Conservation (phyloP, 2,329 filamentous ascomycete species). For the Calonectria fujianensis region DNA sequence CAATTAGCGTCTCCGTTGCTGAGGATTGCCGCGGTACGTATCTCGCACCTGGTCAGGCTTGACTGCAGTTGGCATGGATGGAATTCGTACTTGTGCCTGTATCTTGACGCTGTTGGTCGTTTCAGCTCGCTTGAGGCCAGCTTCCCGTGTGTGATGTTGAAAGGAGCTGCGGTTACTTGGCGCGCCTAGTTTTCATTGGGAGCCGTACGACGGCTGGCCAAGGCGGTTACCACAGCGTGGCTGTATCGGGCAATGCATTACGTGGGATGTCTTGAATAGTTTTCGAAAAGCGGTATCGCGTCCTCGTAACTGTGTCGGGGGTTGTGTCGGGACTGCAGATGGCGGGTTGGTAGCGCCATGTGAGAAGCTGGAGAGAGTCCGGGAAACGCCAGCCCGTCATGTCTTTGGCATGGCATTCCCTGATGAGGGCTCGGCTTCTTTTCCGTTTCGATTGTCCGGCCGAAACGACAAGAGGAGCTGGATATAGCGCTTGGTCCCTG, state of each 20-base stretch:
- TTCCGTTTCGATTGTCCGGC: slow-evolving; percentile 20
- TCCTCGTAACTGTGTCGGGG: not conserved
- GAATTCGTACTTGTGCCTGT: slow-evolving; percentile 11
- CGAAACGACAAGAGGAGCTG: slow-evolving; percentile 8
- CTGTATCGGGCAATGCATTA: slow-evolving; percentile 17
- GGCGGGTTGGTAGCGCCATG: slow-evolving; percentile 22
- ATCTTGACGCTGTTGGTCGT: slow-evolving; percentile 12
- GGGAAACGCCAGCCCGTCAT: not conserved
- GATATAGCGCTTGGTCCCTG: slow-evolving; percentile 4
- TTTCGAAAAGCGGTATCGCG: slow-evolving; percentile 16
- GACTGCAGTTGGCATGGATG: slow-evolving; percentile 22
- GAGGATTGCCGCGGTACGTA: slow-evolving; percentile 17
- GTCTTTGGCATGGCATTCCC: slow-evolving; percentile 20
- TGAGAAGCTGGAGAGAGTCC: slow-evolving; percentile 21
- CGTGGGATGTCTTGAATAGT: slow-evolving; percentile 26
- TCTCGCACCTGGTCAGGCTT: slow-evolving; percentile 14
- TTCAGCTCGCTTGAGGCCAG: slow-evolving; percentile 23
- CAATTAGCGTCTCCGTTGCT: slow-evolving; percentile 18
- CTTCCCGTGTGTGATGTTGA: slow-evolving; percentile 25
- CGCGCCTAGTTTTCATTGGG: slow-evolving; percentile 21
- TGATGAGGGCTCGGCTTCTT: slow-evolving; percentile 19
- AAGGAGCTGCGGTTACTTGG: slow-evolving; percentile 21
- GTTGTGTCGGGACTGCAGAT: not conserved
- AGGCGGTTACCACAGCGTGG: slow-evolving; percentile 3
- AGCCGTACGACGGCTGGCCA: slow-evolving; percentile 9